These are phyloP conservation scores for Aspergillus baeticus DNA, from an alignment of 495 filamentous ascomycete species.

Conservation along the genomic window DNA sequence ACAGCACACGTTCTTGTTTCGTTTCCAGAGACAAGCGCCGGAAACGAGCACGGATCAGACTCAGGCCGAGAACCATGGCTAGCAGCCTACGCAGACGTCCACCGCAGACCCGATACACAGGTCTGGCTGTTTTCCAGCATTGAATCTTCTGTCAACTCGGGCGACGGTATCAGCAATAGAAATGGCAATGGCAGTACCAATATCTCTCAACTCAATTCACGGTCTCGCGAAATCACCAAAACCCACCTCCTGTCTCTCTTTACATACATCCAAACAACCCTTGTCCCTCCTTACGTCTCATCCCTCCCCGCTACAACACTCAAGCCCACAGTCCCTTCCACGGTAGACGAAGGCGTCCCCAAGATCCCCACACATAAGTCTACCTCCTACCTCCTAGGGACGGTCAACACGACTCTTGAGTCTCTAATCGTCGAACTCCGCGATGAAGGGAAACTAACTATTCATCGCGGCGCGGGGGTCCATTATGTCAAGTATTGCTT, in stretches of 20 bases:
- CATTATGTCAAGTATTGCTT: conserved; percentile 11
- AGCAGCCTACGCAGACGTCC: conserved; percentile 58
- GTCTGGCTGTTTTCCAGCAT: conserved; percentile 58
- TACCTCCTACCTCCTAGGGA: conserved; percentile 34
- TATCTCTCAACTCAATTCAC: no score
- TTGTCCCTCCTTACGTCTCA: conserved; percentile 25
- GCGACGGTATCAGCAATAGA: conserved; percentile 1
- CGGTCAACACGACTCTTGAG: conserved; percentile 33
- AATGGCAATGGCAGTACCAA: not conserved
- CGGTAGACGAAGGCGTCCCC: conserved; percentile 7
- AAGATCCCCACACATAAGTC: conserved; percentile 12
- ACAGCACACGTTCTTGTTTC: conserved; percentile 47
- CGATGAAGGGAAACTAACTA: not conserved
- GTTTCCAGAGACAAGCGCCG: conserved; percentile 18
- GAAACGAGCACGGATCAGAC: not conserved
- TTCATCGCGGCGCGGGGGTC: not conserved
- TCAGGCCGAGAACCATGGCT: conserved; percentile 40
- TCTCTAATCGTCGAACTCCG: conserved; percentile 1
- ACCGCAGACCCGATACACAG: conserved; percentile 57
- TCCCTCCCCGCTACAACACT: not conserved
- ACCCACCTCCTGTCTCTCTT: conserved; percentile 32
- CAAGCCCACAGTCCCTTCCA: not conserved
- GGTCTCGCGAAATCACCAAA: not conserved
- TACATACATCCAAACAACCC: conserved; percentile 20
- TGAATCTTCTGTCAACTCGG: conserved; percentile 31